Conservation (phyloP, 2,329 filamentous ascomycete genomes). For the Aspergillus pseudoviridinutans region DNA sequence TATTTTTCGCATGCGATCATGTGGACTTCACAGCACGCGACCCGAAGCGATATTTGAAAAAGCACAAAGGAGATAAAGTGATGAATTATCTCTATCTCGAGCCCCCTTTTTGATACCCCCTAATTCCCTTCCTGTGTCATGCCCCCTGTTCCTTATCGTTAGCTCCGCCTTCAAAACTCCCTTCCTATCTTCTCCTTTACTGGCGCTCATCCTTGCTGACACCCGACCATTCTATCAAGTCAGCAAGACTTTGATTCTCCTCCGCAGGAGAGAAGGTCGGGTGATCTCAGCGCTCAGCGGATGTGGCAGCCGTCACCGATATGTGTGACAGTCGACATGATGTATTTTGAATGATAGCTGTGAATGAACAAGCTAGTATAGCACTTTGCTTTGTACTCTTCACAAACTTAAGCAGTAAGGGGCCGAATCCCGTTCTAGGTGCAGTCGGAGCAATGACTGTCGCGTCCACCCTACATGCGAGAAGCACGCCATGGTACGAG, state of each 20-base stretch:
- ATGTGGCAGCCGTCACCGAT: conserved; percentile 35
- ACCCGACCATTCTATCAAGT: background rate
- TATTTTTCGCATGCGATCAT: conserved; percentile 27
- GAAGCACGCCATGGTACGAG: no score
- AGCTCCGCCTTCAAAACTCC: background rate
- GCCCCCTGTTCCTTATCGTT: background rate
- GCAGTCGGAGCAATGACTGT: background rate
- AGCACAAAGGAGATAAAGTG: conserved; percentile 5
- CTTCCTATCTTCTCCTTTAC: conserved; percentile 12
- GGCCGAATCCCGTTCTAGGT: no score
- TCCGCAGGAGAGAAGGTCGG: background rate
- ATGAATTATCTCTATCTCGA: conserved; percentile 7
- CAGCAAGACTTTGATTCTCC: conserved; percentile 6
- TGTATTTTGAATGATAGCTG: conserved; percentile 18
- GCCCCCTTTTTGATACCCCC: conserved; percentile 23
- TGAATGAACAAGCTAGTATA: conserved; percentile 8
- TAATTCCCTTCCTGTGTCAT: conserved; percentile 5
- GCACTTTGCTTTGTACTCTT: background rate
- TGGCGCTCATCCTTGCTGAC: conserved; percentile 2
- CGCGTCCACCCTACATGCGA: no score
- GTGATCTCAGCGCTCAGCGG: conserved; percentile 8
- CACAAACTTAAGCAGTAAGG: background rate
- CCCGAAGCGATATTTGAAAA: conserved; percentile 14
- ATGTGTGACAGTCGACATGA: conserved; percentile 20
- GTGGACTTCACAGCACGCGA: conserved; percentile 18